These are phyloP conservation scores for Neoscytalidium dimidiatum DNA, from an alignment of 2,329 filamentous ascomycete species.

Conservation along the genomic window DNA sequence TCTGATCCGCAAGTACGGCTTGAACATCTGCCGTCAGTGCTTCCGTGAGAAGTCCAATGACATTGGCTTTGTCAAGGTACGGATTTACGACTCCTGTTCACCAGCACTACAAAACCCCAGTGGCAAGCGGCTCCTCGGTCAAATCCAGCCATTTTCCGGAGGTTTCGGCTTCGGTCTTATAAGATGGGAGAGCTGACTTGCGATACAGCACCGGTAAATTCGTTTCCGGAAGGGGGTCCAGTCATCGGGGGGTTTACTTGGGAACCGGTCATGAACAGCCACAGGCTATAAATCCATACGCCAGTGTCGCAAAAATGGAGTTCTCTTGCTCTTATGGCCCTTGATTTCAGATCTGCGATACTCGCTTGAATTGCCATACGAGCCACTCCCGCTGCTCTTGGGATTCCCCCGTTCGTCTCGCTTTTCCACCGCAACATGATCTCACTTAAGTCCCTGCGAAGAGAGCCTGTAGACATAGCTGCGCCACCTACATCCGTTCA, in stretches of 20 bases:
- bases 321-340: slow-evolving; percentile 13
- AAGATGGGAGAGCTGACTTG: neutral
- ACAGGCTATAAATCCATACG: slow-evolving; percentile 17
- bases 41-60: slow-evolving; percentile 69
- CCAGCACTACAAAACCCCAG: neutral
- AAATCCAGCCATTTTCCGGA: neutral
- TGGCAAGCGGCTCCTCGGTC: neutral
- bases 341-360: slow-evolving; percentile 17
- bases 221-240: slow-evolving; percentile 7
- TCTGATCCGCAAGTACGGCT: slow-evolving; percentile 99
- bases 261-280: slow-evolving; percentile 20
- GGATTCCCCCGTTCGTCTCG: slow-evolving; percentile 9
- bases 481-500: neutral
- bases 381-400: neutral
- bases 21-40: slow-evolving; percentile 77
- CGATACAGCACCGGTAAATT: slow-evolving; percentile 19
- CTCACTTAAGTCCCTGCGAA: neutral
- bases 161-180: neutral
- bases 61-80: slow-evolving; percentile 70
- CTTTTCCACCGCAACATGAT: neutral
- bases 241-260: slow-evolving; percentile 15
- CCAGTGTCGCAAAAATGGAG: slow-evolving; percentile 16
- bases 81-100: slow-evolving; percentile 12
- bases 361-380: neutral
- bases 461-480: neutral